Evolutionary conservation across 148 eudicot species (phyloP).

Genomic region (Beta vulgaris): DNA sequence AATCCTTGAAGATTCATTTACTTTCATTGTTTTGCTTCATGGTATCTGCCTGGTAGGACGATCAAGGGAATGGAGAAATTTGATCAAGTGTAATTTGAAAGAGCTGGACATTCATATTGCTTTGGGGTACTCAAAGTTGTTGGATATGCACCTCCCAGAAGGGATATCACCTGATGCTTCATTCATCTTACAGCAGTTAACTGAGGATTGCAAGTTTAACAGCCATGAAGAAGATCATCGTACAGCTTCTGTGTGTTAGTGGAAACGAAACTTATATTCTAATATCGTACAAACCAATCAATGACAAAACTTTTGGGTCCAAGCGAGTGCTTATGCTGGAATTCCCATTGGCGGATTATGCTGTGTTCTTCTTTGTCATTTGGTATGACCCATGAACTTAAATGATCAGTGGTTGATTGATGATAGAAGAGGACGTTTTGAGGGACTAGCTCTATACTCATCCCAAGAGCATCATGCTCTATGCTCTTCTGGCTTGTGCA

Average conservation of each 20-base stretch:
- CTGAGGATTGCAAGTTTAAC: slow-evolving; percentile 38
- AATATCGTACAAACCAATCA: not conserved
- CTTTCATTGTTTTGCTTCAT: slow-evolving; percentile 64
- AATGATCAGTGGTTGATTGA: not conserved
- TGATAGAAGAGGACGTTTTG: not conserved
- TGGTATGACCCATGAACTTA: not conserved
- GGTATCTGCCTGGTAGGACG: slow-evolving; percentile 73
- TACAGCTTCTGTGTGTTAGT: slow-evolving; percentile 32
- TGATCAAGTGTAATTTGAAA: slow-evolving; percentile 47
- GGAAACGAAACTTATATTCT: not conserved
- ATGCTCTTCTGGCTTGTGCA: not conserved
- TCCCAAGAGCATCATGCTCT: not conserved
- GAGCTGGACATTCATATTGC: slow-evolving; percentile 53
- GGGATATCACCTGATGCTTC: slow-evolving; percentile 53
- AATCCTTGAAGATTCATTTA: slow-evolving; percentile 47
- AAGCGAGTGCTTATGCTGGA: slow-evolving; percentile 1
- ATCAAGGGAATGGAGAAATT: slow-evolving; percentile 63
- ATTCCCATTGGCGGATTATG: not conserved
- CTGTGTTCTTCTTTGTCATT: not conserved
- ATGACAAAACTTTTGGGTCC: not conserved
- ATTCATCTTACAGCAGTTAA: slow-evolving; percentile 54
- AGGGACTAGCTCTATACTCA: not conserved
- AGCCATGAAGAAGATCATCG: slow-evolving; percentile 26
- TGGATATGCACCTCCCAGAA: slow-evolving; percentile 46
- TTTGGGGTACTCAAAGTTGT: slow-evolving; percentile 47